Evolutionary conservation across 1,284 basidiomycete genomes (phyloP), one percentile per base, ranked within the genome.

Genomic region (Mycosarcoma mackinlayi): DNA sequence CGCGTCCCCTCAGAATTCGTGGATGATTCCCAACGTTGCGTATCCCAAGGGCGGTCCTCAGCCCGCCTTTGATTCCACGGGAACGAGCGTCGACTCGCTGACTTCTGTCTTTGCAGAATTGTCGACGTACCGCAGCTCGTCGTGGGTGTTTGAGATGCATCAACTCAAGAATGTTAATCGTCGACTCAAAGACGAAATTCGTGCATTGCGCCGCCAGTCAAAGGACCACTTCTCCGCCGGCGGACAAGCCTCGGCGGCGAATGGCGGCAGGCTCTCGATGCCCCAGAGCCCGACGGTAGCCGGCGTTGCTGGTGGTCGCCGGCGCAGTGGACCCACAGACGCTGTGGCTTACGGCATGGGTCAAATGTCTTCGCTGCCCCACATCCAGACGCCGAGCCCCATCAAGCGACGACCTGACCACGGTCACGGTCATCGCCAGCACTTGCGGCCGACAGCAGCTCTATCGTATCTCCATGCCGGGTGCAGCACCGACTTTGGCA

Each of bases 61-160:
- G 24, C 54, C 67, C 5, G 58, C 60, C 9, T 58, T 74, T 31
- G 68, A 75, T 38, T 40, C 61, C 19, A 69, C 68, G 1, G 60
- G 61, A 6, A 68, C 61, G 10, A 63, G 65, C 40, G 58, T 69
- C 44, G 66, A 65, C 46, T 69, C 71, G 48, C 59, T 70, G 19
- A 59, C 54, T 1, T 75, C 72, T 13, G 78, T 79, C 21, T 79
- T 79, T 60, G 75, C 70, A 31, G 78, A 79, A 49, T 49, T 79
- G 34, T 73, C 75, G 18, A 75, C 78, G 23, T 62, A 72, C 23
- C 73, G 75, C 38, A 65, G 63, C 54, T 65, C 59, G 24, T 72
- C 67, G 18, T 78, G 77, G 77, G 69, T 77, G 23, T 79, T 76
- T 28, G 78, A 79, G 61, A 74, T 79, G 53, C 78, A 79, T 39